Evolutionary conservation across 225 moss, liverwort and hornwort species (phyloP).

Genomic region (Pleurozium schreberi): DNA sequence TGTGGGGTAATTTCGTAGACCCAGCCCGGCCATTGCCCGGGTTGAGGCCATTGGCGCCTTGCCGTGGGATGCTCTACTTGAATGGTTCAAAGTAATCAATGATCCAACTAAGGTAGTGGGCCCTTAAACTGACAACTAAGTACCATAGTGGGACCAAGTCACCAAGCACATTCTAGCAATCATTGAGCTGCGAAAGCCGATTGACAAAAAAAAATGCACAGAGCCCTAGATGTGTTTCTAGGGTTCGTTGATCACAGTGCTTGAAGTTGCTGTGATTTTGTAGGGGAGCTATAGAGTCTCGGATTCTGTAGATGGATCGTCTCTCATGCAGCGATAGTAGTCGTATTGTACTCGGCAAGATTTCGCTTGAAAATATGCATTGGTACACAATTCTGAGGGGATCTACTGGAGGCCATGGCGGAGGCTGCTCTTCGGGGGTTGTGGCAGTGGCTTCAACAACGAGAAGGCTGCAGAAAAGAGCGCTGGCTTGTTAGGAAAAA

Average conservation of each 20-base stretch:
- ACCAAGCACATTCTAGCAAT: background rate
- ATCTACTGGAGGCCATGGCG: background rate
- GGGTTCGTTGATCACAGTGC: background rate
- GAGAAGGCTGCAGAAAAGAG: background rate
- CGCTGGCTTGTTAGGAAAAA: background rate
- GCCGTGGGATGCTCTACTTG: no score
- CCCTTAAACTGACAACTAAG: background rate
- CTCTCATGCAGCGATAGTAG: background rate
- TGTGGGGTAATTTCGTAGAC: no score
- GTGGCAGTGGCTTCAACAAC: background rate
- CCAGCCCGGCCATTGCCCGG: no score
- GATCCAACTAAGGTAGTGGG: background rate
- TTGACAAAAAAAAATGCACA: no score
- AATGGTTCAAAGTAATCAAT: background rate
- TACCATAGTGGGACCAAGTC: background rate
- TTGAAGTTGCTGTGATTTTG: background rate
- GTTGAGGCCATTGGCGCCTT: no score
- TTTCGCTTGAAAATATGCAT: background rate
- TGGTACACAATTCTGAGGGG: background rate
- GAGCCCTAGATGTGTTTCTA: background rate
- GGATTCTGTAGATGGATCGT: background rate
- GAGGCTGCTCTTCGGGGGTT: background rate
- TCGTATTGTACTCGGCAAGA: background rate
- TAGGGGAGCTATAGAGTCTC: background rate
- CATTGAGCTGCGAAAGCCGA: background rate